These are phyloP conservation scores for Colletotrichum sp. DNA, from an alignment of 2,329 filamentous ascomycete species.

Conservation along the genomic window DNA sequence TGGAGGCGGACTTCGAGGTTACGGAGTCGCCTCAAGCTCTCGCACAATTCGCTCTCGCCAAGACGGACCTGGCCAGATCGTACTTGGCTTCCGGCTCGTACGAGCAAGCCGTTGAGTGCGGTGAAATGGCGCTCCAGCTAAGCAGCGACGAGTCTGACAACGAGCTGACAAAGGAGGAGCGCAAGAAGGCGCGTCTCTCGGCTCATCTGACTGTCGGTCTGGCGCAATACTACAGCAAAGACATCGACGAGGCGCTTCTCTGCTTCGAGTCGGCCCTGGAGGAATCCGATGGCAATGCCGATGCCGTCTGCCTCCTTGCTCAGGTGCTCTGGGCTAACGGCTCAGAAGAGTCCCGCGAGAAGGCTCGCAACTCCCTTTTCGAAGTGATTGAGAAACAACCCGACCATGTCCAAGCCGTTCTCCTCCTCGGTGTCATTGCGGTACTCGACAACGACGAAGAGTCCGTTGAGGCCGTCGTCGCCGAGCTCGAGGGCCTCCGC, in stretches of 20 bases:
- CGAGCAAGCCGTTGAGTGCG: slow-evolving; percentile 75
- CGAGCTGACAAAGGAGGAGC: slow-evolving; percentile 68
- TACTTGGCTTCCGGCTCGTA: slow-evolving; percentile 74
- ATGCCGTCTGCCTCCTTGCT: slow-evolving; percentile 85
- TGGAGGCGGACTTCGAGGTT: slow-evolving; percentile 84
- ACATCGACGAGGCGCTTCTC: slow-evolving; percentile 72
- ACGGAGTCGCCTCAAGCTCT: slow-evolving; percentile 79
- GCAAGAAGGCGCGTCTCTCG: slow-evolving; percentile 77
- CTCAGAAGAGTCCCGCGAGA: slow-evolving; percentile 72
- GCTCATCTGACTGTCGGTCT: slow-evolving; percentile 87
- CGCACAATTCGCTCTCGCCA: slow-evolving; percentile 79
- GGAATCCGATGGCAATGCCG: slow-evolving; percentile 78
- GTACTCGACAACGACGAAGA: slow-evolving; percentile 81
- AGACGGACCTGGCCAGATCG: slow-evolving; percentile 85
- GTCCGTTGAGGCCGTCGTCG: slow-evolving; percentile 78
- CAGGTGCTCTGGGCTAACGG: slow-evolving; percentile 95
- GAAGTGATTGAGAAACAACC: slow-evolving; percentile 76
- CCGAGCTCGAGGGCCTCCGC: slow-evolving; percentile 77
- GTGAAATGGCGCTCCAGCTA: slow-evolving; percentile 80
- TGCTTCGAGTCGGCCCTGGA: slow-evolving; percentile 83
- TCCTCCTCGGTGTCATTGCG: slow-evolving; percentile 84
- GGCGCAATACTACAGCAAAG: slow-evolving; percentile 74
- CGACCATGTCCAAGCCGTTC: slow-evolving; percentile 78
- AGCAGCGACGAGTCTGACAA: slow-evolving; percentile 74
- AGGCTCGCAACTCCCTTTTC: slow-evolving; percentile 82